phyloP scores from a whole-genome alignment of 1,139 yeast species.

The Sugiyamaella paludigena region DNA sequence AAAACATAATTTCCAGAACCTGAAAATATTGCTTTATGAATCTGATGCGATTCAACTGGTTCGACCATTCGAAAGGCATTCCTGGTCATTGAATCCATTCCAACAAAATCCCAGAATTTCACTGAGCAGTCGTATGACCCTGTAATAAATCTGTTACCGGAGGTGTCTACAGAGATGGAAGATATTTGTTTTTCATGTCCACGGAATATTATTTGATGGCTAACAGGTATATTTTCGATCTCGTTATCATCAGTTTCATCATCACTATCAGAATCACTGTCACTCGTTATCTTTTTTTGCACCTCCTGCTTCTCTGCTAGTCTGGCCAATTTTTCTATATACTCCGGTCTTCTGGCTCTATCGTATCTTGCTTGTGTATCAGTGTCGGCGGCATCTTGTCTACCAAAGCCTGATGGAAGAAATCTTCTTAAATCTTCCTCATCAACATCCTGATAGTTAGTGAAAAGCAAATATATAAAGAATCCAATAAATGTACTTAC shows the following conservation, averaged over 20 bases:
- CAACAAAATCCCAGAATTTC: constrained; percentile 38
- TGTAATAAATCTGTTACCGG: constrained; percentile 35
- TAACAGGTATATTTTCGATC: constrained; percentile 32
- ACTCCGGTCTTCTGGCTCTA: constrained; percentile 22
- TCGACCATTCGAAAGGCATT: constrained; percentile 34
- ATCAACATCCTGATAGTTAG: constrained; percentile 5
- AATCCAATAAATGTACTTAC: constrained; percentile 1
- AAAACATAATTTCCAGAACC: constrained; percentile 29
- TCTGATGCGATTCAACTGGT: constrained; percentile 34
- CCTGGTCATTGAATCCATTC: constrained; percentile 33
- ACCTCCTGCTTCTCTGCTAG: constrained; percentile 1
- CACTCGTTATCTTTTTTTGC: neutral
- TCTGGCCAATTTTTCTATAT: constrained; percentile 8
- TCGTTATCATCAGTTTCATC: constrained; percentile 29
- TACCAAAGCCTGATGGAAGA: constrained; percentile 23
- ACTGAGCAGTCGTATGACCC: constrained; percentile 35
- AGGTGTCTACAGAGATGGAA: constrained; percentile 33
- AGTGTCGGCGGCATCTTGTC: constrained; percentile 11
- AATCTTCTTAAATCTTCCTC: constrained; percentile 1
- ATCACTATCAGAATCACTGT: constrained; percentile 12
- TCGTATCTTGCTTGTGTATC: constrained; percentile 18
- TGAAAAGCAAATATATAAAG: neutral
- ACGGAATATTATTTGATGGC: constrained; percentile 35
- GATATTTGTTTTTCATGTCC: constrained; percentile 34
- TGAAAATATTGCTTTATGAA: constrained; percentile 30